Evolutionary conservation across 1,284 basidiomycete species (phyloP).

Genomic region (Tilletia indica): DNA sequence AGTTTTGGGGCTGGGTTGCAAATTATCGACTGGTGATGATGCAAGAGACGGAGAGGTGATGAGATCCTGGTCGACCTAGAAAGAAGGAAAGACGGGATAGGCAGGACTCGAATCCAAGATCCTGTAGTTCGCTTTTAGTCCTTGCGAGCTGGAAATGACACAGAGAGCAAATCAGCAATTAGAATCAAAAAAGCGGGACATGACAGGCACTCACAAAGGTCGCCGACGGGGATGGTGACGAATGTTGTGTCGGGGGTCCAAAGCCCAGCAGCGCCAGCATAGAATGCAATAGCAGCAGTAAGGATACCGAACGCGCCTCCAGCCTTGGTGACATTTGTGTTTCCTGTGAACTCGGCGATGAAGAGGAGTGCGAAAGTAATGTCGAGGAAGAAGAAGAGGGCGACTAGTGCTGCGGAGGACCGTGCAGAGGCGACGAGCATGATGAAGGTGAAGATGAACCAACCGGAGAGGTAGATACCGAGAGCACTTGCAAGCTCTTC

Average conservation of each 20-base stretch:
- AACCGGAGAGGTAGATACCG: conserved; percentile 24
- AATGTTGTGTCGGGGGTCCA: conserved; percentile 59
- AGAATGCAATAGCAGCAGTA: conserved; percentile 49
- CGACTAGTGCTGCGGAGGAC: conserved; percentile 53
- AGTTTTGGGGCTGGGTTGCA: too few species aligned
- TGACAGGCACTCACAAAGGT: conserved; percentile 25
- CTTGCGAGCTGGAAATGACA: background rate
- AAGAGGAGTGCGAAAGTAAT: conserved; percentile 60
- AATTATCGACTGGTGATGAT: too few species aligned
- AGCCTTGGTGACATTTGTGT: conserved; percentile 34
- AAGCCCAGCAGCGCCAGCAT: conserved; percentile 61
- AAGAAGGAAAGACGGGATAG: too few species aligned
- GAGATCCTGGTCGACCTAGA: too few species aligned
- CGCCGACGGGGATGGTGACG: conserved; percentile 60
- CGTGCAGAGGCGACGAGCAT: conserved; percentile 21
- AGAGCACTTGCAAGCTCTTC: conserved; percentile 32
- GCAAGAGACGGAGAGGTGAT: too few species aligned
- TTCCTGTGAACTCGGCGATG: conserved; percentile 42
- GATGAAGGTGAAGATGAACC: conserved; percentile 50
- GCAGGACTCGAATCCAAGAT: too few species aligned
- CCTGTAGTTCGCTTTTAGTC: background rate
- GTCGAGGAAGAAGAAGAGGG: conserved; percentile 72
- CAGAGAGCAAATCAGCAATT: too few species aligned
- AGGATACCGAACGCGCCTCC: conserved; percentile 42
- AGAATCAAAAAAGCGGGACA: too few species aligned